Conservation (phyloP, 441 rosid genomes). For the Euphorbia schlechtendalii region DNA sequence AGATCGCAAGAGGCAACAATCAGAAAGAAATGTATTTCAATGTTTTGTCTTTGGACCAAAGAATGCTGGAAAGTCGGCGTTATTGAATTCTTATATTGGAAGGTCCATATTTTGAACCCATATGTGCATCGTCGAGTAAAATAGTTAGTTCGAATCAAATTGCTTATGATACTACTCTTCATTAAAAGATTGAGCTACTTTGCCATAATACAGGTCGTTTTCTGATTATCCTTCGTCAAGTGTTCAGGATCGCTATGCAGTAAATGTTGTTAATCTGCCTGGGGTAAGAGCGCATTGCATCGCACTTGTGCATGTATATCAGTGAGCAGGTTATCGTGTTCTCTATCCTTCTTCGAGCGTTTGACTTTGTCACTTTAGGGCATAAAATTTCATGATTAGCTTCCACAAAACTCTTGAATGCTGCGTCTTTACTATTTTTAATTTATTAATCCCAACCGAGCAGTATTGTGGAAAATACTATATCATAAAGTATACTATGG, state of each 20-base stretch:
- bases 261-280: slow-evolving; percentile 61
- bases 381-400: not conserved
- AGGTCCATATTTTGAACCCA: slow-evolving; percentile 40
- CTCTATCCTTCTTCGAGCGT: not conserved
- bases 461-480: too few relatives aligned
- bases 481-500: not conserved
- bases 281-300: slow-evolving; percentile 40
- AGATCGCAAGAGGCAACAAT: slow-evolving; percentile 61
- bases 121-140: not conserved
- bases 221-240: slow-evolving; percentile 42
- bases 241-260: slow-evolving; percentile 57
- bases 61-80: slow-evolving; percentile 69
- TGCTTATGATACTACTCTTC: not conserved
- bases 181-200: not conserved
- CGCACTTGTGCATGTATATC: not conserved
- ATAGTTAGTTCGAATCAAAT: not conserved
- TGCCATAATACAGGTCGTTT: slow-evolving; percentile 44
- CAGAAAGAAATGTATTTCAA: slow-evolving; percentile 69
- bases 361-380: not conserved
- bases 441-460: too few relatives aligned
- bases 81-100: slow-evolving; percentile 62
- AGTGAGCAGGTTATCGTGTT: not conserved
- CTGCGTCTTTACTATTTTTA: too few relatives aligned
- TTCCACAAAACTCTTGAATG: not conserved
- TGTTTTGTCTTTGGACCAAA: slow-evolving; percentile 80